phyloP scores from a whole-genome alignment of 1,284 basidiomycete species.

The Macrocystidia cucumis region DNA sequence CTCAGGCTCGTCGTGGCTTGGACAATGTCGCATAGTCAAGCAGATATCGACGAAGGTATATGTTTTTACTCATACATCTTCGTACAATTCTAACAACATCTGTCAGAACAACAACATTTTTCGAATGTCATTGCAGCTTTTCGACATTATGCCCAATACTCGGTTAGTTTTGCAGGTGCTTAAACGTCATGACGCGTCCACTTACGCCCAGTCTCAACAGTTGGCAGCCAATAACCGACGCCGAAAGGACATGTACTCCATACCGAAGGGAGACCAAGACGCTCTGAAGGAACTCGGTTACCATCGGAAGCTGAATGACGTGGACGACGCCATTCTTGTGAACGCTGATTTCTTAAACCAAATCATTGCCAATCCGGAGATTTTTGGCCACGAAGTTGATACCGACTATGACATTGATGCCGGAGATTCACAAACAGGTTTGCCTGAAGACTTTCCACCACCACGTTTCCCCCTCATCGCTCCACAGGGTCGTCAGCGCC shows the following conservation, averaged over 20 bases:
- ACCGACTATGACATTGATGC: constrained; percentile 23
- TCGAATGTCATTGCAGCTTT: constrained; percentile 63
- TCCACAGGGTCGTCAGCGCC: constrained; percentile 9
- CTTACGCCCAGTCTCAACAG: constrained; percentile 29
- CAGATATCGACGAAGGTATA: constrained; percentile 35
- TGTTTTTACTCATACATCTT: too few relatives aligned
- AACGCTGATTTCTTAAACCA: constrained; percentile 63
- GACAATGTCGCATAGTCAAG: constrained; percentile 16
- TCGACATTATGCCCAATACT: constrained; percentile 54
- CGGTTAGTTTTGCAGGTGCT: constrained; percentile 35
- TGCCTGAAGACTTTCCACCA: background rate
- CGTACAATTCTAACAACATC: too few relatives aligned
- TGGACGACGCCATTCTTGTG: constrained; percentile 60
- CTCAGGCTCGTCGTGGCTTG: too few relatives aligned
- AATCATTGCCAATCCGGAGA: constrained; percentile 65
- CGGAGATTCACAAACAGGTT: constrained; percentile 1
- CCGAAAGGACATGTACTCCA: constrained; percentile 60
- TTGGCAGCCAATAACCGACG: constrained; percentile 71
- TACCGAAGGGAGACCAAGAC: constrained; percentile 53
- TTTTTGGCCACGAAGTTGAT: constrained; percentile 52
- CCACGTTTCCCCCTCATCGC: constrained; percentile 7
- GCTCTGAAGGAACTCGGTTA: constrained; percentile 57
- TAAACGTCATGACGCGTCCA: constrained; percentile 6
- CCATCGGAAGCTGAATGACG: constrained; percentile 55
- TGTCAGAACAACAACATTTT: constrained; percentile 52